Base-by-base conservation (phyloP, 345 rosid genomes). In the Rhizophora mangle region DNA sequence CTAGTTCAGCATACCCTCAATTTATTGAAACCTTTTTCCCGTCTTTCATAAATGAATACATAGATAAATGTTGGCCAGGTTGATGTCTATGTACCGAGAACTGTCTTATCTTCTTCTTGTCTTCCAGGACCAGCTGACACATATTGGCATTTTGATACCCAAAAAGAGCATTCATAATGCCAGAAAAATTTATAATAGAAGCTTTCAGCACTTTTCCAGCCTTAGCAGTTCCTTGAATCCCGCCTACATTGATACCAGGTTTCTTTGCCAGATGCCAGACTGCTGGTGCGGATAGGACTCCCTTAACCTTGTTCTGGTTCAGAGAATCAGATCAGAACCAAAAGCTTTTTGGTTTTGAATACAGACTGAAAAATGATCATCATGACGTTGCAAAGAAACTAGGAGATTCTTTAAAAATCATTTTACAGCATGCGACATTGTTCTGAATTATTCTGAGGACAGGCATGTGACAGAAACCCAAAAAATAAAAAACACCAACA, bases 221-320 rank as follows among this genome's bases (percentile, higher is more conserved):
- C 69, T 73, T 81, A 56, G 94, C 95, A 77, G 83, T 84, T 76
- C 91, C 95, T 57, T 46, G 81, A 27, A 94, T 80, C 64, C 79
- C 84, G 70, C 84, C 73, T 53, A 89, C 78, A 65, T 82, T 77
- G 68, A 94, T 69, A 64, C 85, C 87, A 86, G 86, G 83, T 36
- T 84, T 79, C 76, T 87, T 88, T 46, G 96, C 98, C 78, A 89
- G 88, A 69, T 78, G 64, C 39, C 98, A 87, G 68, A 91, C 90
- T 62, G 95, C 86, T 57, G 98, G 97, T 0, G 93, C 88, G 57
- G 89, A 36, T 84, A 21, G 86, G 71, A 73, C 81, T 89, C 59
- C 80, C 88, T 53, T 60, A 68, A 52, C 21, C 74, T 36, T 74
- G 74, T 73, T 67, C 77, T 30, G 56, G 39, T 36, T 36, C 39